These are phyloP conservation scores for Penium margaritaceum DNA, from an alignment of 139 green algal species.

Conservation along the genomic window DNA sequence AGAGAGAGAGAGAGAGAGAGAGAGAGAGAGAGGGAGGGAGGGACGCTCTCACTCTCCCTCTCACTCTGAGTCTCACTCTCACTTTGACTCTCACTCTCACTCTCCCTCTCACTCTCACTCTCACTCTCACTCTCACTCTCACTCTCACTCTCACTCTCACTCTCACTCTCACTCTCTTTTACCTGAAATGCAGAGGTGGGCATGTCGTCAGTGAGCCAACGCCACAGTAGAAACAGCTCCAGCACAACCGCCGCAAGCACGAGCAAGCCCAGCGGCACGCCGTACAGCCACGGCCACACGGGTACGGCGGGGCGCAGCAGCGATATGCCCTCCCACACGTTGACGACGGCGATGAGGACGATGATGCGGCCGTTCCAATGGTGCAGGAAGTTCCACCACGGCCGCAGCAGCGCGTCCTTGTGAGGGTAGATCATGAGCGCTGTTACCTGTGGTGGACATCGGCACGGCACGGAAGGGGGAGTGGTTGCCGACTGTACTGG, in stretches of 20 bases:
- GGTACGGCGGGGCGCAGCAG: not conserved
- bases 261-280: not conserved
- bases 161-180: not conserved
- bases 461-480: too few relatives aligned
- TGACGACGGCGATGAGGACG: slow-evolving; percentile 5
- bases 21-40: not conserved
- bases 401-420: not conserved
- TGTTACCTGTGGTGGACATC: too few relatives aligned
- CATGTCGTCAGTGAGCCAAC: not conserved
- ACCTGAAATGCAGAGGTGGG: not conserved
- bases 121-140: too few relatives aligned
- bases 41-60: too few relatives aligned
- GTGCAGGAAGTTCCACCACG: slow-evolving; percentile 4
- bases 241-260: not conserved
- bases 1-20: not conserved
- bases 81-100: too few relatives aligned
- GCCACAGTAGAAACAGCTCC: not conserved
- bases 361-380: slow-evolving; percentile 1
- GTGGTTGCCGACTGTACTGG: too few relatives aligned
- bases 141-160: too few relatives aligned
- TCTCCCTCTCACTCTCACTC: too few relatives aligned
- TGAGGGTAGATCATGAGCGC: not conserved
- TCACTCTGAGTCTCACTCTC: too few relatives aligned
- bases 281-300: slow-evolving; percentile 1
- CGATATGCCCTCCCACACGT: slow-evolving; percentile 2